A percentile compares a stretch with the other conserved stretches of the same genome.
phyloP scores from a whole-genome alignment of 345 rosid genomes.

The Lagerstroemia speciosa region DNA sequence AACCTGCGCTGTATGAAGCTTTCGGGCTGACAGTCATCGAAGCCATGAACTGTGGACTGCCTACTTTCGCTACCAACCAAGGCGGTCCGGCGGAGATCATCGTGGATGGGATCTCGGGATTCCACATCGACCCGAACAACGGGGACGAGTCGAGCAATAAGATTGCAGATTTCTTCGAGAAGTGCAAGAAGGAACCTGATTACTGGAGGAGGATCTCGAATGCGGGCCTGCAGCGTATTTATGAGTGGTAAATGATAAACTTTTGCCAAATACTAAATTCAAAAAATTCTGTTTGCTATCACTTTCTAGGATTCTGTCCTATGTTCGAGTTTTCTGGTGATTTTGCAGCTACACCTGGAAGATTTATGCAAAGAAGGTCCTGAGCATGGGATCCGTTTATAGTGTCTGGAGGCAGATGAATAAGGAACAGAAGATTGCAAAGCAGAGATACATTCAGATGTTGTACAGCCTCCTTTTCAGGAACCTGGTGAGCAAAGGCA shows the following conservation, averaged over 20 bases:
- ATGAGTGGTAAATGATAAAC: slow-evolving; percentile 53
- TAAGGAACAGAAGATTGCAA: slow-evolving; percentile 64
- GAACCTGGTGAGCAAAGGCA: slow-evolving; percentile 41
- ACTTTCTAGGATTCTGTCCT: neutral
- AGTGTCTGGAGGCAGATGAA: slow-evolving; percentile 78
- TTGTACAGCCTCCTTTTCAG: slow-evolving; percentile 65
- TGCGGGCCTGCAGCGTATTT: slow-evolving; percentile 59
- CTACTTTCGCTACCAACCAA: slow-evolving; percentile 86
- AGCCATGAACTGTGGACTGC: slow-evolving; percentile 95
- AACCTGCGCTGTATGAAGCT: slow-evolving; percentile 95
- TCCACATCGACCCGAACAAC: slow-evolving; percentile 75
- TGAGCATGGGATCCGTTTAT: slow-evolving; percentile 77
- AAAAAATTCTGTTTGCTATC: neutral
- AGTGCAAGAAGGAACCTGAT: slow-evolving; percentile 40
- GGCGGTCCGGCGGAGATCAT: slow-evolving; percentile 97
- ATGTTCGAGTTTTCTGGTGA: neutral
- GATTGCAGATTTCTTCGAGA: slow-evolving; percentile 75
- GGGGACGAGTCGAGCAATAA: slow-evolving; percentile 64
- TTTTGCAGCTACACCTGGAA: slow-evolving; percentile 87
- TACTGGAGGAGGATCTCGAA: slow-evolving; percentile 57
- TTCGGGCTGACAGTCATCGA: slow-evolving; percentile 92
- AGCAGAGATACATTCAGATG: slow-evolving; percentile 62
- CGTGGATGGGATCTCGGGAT: slow-evolving; percentile 82
- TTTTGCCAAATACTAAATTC: neutral
- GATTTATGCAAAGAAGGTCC: slow-evolving; percentile 51